Evolutionary conservation across 345 rosid species (phyloP).

Genomic region (Citrus reticulata): DNA sequence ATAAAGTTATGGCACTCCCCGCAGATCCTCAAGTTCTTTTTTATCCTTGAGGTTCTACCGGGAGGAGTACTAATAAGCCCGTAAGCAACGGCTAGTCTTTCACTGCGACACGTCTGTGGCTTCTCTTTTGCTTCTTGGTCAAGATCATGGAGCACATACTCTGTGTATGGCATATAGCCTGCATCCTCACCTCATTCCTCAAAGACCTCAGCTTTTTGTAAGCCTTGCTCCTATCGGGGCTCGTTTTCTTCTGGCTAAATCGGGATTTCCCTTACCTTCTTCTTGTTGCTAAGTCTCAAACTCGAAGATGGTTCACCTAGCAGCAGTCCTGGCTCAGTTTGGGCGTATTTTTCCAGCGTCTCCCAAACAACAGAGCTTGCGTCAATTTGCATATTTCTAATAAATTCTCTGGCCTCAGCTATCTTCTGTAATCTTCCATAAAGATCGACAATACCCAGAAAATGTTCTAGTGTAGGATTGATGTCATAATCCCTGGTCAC

Average conservation of each 20-base stretch:
- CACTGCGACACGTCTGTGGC: conserved; percentile 18
- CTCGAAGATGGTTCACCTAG: neutral
- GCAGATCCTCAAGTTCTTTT: conserved; percentile 13
- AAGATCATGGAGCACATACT: conserved; percentile 2
- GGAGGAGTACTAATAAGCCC: conserved; percentile 9
- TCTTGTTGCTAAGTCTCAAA: conserved; percentile 1
- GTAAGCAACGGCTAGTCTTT: conserved; percentile 15
- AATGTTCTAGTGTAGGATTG: neutral
- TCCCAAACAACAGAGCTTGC: conserved; percentile 3
- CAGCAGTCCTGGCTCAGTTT: neutral
- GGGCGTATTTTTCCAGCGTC: conserved; percentile 9
- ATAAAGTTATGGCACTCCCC: conserved; percentile 13
- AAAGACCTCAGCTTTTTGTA: conserved; percentile 8
- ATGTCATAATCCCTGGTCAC: conserved; percentile 3
- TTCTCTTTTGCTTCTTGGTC: conserved; percentile 13
- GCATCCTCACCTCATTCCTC: conserved; percentile 11
- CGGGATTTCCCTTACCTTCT: neutral
- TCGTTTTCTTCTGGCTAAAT: conserved; percentile 4
- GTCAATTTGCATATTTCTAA: conserved; percentile 5
- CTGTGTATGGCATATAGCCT: neutral
- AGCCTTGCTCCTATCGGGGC: conserved; percentile 7
- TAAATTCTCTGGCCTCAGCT: conserved; percentile 1
- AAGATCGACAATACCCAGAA: conserved; percentile 6
- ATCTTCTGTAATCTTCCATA: conserved; percentile 9
- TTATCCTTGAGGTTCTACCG: conserved; percentile 7